Base-by-base conservation (phyloP, 352 stramenopile genomes). In the Phytophthora ohioensis region DNA sequence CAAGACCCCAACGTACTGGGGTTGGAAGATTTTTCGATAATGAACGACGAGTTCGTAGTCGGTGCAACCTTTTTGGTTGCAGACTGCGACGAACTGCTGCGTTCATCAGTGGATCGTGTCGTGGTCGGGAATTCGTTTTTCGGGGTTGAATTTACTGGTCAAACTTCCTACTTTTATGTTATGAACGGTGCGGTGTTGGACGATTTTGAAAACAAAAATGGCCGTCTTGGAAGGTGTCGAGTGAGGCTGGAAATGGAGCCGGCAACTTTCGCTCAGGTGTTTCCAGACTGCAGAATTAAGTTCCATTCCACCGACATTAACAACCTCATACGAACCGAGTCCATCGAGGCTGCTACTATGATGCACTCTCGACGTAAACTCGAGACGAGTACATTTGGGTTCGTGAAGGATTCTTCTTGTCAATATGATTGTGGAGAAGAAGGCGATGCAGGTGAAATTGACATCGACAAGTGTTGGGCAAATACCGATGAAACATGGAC, bases 391-490 rank as follows among this genome's bases (percentile, higher is more conserved):
- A 57, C 55, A 3, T 75, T 75, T 43, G 68, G 56, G 1, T 75
- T 75, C 17, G 55, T 64, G 12, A 71, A 75, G 45, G 41, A 67
- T 10, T 49, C 63, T 32, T 42, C 36, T 2, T 75, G 68, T 32
- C 49, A 48, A 42, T 75, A 52, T 30, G 49, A 72, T 43, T 75
- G 68, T 38, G 68, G 68, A 10, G 56, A 47, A 41, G 32, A 68
- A 21, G 21, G 55, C 39, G 38, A 52, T 7, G 45, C 2, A 11
- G 57, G 49, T 5, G 17, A 58, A 8, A 68, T 75, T 27, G 63
- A 72, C n/a, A 56, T 62, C 39, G 62, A 72, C 36, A 68, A 75
- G n/a, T 75, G 68, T 39, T 75, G 68, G 68, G 62, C 68, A 27
- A 67, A 69, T 35, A 21, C 31, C 2, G 39, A 15, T 30, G 41